Conservation (phyloP, 345 rosid species). For the Camelina laxa region DNA sequence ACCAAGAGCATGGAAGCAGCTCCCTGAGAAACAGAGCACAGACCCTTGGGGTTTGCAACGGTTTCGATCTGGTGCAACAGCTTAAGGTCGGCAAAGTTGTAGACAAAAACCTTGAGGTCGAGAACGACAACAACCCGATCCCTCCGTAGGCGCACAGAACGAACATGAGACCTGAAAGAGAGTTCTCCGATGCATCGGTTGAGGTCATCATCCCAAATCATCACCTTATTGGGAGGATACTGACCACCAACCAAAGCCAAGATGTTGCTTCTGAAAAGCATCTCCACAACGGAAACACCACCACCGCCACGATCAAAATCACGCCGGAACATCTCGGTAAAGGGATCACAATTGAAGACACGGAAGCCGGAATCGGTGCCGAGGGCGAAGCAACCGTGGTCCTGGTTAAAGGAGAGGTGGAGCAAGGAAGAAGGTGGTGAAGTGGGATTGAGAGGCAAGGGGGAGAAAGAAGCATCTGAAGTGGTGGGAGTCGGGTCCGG, state of each 20-base stretch:
- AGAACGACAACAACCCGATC: conserved; percentile 76
- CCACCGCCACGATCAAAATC: conserved; percentile 80
- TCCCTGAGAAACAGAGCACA: conserved; percentile 82
- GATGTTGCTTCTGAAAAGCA: conserved; percentile 87
- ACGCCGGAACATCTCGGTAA: conserved; percentile 89
- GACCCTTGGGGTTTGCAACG: conserved; percentile 76
- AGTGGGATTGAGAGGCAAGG: conserved; percentile 21
- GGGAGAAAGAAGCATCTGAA: too few relatives aligned
- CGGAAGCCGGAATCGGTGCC: conserved; percentile 85
- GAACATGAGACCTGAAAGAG: conserved; percentile 80
- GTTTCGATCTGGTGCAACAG: conserved; percentile 88
- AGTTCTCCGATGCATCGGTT: conserved; percentile 84
- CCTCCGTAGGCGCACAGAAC: conserved; percentile 73
- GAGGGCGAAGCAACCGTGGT: conserved; percentile 78
- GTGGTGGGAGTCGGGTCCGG: background rate
- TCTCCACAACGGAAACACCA: conserved; percentile 75
- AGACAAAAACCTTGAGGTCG: conserved; percentile 84
- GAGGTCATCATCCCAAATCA: conserved; percentile 94
- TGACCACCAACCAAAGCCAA: conserved; percentile 86
- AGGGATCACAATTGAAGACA: conserved; percentile 83
- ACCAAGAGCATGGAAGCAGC: conserved; percentile 73
- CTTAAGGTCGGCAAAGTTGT: conserved; percentile 80
- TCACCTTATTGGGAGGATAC: conserved; percentile 73
- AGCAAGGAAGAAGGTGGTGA: conserved; percentile 49
- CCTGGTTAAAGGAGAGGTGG: conserved; percentile 83